These are phyloP conservation scores for Patellifolia procumbens DNA, from an alignment of 179 eudicot species.

Conservation along the genomic window DNA sequence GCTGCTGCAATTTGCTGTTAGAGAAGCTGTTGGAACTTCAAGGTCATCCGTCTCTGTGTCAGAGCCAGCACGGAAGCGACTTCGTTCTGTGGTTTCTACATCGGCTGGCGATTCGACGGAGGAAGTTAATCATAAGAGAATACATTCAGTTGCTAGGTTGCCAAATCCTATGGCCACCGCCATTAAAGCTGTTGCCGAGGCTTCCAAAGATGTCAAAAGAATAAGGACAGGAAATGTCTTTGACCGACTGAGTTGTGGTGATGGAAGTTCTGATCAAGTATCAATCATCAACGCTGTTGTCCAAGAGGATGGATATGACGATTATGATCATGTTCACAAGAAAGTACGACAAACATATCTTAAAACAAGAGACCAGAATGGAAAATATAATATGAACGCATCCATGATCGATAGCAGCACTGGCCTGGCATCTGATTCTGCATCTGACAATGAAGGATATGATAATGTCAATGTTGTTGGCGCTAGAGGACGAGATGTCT, in stretches of 20 bases:
- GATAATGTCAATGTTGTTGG: slow-evolving; percentile 42
- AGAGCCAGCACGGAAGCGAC: slow-evolving; percentile 72
- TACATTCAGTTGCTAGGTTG: slow-evolving; percentile 51
- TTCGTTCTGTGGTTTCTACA: slow-evolving; percentile 90
- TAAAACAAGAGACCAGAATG: slow-evolving; percentile 31
- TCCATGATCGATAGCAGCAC: slow-evolving; percentile 49
- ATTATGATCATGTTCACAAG: slow-evolving; percentile 33
- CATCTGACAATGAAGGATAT: slow-evolving; percentile 61
- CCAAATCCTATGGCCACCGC: slow-evolving; percentile 70
- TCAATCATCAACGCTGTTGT: slow-evolving; percentile 33
- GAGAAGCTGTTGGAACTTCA: slow-evolving; percentile 81
- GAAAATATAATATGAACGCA: slow-evolving; percentile 28
- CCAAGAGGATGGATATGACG: slow-evolving; percentile 40
- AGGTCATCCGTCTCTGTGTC: slow-evolving; percentile 51
- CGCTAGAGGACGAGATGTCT: slow-evolving; percentile 34
- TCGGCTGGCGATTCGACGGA: slow-evolving; percentile 42
- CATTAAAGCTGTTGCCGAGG: slow-evolving; percentile 86
- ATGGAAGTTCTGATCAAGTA: slow-evolving; percentile 35
- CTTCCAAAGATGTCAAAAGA: slow-evolving; percentile 79
- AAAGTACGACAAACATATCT: slow-evolving; percentile 35
- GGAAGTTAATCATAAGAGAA: slow-evolving; percentile 48
- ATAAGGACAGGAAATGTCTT: slow-evolving; percentile 70
- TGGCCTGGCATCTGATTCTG: slow-evolving; percentile 57
- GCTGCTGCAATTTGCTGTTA: slow-evolving; percentile 91
- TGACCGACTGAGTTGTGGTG: slow-evolving; percentile 77